Base-by-base conservation (phyloP, 768 basidiomycete species). In the Suillus americanus region DNA sequence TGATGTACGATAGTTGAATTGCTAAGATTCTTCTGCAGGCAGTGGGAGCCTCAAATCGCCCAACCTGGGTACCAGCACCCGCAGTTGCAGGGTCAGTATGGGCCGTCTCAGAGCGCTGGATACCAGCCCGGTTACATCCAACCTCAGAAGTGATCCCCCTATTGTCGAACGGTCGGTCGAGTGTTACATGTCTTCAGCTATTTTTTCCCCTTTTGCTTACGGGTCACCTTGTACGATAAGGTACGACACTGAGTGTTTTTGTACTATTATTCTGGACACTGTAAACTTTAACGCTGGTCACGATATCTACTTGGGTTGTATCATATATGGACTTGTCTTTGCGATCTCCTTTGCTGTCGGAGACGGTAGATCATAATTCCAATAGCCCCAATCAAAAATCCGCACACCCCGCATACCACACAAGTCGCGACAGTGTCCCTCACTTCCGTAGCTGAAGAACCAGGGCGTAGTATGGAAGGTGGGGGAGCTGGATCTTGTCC, bases 61-160 rank as follows among this genome's bases (percentile, higher is more conserved):
- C 73, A 77, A 45, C 74, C 76, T 43, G 75, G 75, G 43, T 79
- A 80, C 60, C 76, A 78, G 63, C 72, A 73, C 79, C 83, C 77
- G n/a, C 56, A 64, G n/a, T 37, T 12, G 25, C 69, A 63, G 28
- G 53, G n/a, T 30, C 65, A 70, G 33, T 65, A 72, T 25, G 40
- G 38, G 3, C 57, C 18, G 3, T 61, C 74, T 8, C 70, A 61
- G 63, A 64, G 61, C 53, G 14, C 43, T 18, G 53, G 65, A 9
- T 78, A 77, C 61, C 74, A 77, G 25, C 77, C 77, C 1, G 67
- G 65, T 38, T 76, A 76, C 40, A 10, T 64, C n/a, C 66, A 66
- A 9, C 56, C 23, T 18, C 40, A 66, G 66, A 66, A 77, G 64
- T 64, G 37, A 63, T 16, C 12, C 25, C 9, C 28, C 25, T 38